Evolutionary conservation across 2,329 filamentous ascomycete genomes (phyloP).

Genomic region (Penicillium aurantiogriseum): DNA sequence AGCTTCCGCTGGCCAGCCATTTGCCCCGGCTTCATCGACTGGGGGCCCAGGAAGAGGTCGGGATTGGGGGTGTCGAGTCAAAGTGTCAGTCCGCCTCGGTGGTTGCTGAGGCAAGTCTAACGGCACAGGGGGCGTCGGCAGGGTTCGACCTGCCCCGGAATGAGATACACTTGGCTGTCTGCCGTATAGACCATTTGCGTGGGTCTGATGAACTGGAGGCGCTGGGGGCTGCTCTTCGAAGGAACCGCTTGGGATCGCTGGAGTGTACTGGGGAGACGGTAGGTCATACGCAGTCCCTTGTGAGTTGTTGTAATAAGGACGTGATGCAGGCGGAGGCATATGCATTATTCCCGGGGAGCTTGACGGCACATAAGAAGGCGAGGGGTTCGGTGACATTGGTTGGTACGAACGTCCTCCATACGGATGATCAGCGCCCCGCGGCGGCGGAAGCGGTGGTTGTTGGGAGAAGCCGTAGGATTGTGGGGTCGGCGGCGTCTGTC

Average conservation of each 20-base stretch:
- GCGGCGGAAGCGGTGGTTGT: conserved; percentile 40
- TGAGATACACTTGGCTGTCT: conserved; percentile 32
- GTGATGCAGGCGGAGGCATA: conserved; percentile 21
- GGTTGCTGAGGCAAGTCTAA: conserved; percentile 51
- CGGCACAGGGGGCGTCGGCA: conserved; percentile 51
- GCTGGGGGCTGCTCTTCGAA: conserved; percentile 35
- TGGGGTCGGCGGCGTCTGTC: conserved; percentile 32
- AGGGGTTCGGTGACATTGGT: conserved; percentile 22
- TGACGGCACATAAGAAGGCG: conserved; percentile 24
- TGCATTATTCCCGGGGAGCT: conserved; percentile 22
- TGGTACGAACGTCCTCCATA: conserved; percentile 40
- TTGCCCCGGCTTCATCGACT: conserved; percentile 40
- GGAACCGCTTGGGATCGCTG: conserved; percentile 17
- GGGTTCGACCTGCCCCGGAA: conserved; percentile 37
- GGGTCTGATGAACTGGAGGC: conserved; percentile 33
- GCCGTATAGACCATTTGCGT: conserved; percentile 26
- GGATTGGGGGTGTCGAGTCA: conserved; percentile 56
- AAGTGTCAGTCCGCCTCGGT: conserved; percentile 52
- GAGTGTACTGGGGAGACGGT: conserved; percentile 24
- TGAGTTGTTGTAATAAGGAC: conserved; percentile 24
- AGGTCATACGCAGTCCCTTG: conserved; percentile 26
- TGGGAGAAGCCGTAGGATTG: conserved; percentile 34
- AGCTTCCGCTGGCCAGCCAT: conserved; percentile 12
- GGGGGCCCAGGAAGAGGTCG: conserved; percentile 61
- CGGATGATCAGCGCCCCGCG: conserved; percentile 39